Evolutionary conservation across 2,329 filamentous ascomycete species (phyloP).

Genomic region (Diaporthe sp.): DNA sequence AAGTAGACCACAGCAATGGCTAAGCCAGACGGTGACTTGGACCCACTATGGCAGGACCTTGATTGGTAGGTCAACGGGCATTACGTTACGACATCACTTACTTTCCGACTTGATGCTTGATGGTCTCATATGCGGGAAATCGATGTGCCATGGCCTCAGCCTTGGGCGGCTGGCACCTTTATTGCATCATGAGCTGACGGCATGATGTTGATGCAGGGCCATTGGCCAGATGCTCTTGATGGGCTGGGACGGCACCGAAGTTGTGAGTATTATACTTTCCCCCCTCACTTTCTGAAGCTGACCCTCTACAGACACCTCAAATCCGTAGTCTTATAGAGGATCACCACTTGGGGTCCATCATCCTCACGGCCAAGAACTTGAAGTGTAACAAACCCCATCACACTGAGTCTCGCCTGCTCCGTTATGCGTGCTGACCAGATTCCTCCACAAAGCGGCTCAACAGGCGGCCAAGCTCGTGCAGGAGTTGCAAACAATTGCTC

Average conservation of each 20-base stretch:
- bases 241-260: conserved; percentile 88
- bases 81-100: neutral
- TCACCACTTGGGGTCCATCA: conserved; percentile 89
- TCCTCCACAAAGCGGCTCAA: conserved; percentile 77
- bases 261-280: conserved; percentile 52
- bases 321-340: conserved; percentile 85
- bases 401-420: conserved; percentile 18
- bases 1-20: conserved; percentile 49
- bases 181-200: conserved; percentile 47
- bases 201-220: conserved; percentile 63
- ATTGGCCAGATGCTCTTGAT: conserved; percentile 86
- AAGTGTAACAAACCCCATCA: conserved; percentile 71
- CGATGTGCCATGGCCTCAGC: conserved; percentile 36
- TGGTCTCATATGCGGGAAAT: neutral
- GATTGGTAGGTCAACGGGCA: conserved; percentile 73
- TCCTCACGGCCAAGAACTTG: conserved; percentile 86
- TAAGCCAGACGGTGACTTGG: conserved; percentile 62
- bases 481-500: conserved; percentile 92
- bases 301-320: conserved; percentile 72
- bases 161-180: conserved; percentile 37
- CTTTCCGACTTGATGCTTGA: conserved; percentile 28
- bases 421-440: conserved; percentile 49
- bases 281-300: neutral
- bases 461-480: conserved; percentile 90
- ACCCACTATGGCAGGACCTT: conserved; percentile 81